Evolutionary conservation across 2,329 filamentous ascomycete species (phyloP).

Genomic region (Cryphonectria nitschkei): DNA sequence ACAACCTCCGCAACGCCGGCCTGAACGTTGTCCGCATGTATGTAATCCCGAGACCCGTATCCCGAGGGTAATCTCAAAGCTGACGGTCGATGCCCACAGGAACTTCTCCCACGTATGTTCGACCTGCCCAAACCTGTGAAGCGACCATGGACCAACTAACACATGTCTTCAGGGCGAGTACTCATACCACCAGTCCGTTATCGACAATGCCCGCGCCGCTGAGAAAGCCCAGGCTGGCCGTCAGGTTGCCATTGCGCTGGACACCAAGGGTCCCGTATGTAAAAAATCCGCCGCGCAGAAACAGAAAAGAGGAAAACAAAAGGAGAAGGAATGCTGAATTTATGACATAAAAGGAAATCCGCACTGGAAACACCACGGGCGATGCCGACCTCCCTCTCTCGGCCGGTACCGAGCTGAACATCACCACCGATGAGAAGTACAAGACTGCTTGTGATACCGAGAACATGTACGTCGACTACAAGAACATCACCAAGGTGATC

Average conservation of each 20-base stretch:
- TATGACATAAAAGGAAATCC: constrained; percentile 26
- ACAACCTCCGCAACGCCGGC: constrained; percentile 85
- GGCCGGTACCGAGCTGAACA: constrained; percentile 84
- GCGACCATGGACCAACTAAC: constrained; percentile 42
- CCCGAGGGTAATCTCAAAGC: background rate
- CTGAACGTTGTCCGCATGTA: constrained; percentile 99
- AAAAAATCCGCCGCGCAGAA: background rate
- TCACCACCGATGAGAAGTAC: constrained; percentile 96
- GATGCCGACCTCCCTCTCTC: constrained; percentile 80
- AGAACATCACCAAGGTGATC: constrained; percentile 99
- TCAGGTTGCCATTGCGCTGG: constrained; percentile 92
- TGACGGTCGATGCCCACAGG: constrained; percentile 19
- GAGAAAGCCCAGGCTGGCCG: constrained; percentile 78
- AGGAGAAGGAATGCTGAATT: constrained; percentile 7
- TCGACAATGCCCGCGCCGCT: constrained; percentile 90
- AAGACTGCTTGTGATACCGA: constrained; percentile 80
- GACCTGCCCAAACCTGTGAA: constrained; percentile 3
- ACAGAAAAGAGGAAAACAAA: background rate
- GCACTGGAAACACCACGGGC: constrained; percentile 65
- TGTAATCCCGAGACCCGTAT: constrained; percentile 6
- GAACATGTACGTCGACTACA: constrained; percentile 99
- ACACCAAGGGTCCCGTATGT: constrained; percentile 62
- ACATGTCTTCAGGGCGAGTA: constrained; percentile 61
- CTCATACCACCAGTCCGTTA: constrained; percentile 96
- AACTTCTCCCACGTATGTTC: constrained; percentile 31